These are phyloP conservation scores for Talaromyces sp. DNA, from an alignment of 2,329 filamentous ascomycete genomes.

Conservation along the genomic window DNA sequence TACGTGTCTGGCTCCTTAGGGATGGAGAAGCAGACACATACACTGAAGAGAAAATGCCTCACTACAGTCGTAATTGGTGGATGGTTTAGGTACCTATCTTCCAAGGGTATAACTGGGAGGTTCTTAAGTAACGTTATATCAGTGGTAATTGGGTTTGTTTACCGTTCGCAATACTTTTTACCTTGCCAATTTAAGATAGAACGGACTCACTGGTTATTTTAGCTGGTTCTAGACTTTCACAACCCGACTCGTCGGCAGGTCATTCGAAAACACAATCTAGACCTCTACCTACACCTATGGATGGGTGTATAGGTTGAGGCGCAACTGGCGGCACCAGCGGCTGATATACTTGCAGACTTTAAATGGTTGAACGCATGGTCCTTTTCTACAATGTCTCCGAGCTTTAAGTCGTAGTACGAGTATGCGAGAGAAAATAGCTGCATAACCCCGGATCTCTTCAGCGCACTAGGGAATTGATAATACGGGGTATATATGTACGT, in stretches of 20 bases:
- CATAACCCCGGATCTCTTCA: conserved; percentile 3
- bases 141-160: too few relatives aligned
- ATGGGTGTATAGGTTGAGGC: not conserved
- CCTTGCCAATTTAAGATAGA: too few relatives aligned
- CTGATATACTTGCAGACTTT: not conserved
- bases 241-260: too few relatives aligned
- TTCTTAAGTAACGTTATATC: too few relatives aligned
- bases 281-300: too few relatives aligned
- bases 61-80: not conserved
- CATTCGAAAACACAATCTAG: too few relatives aligned
- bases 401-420: too few relatives aligned
- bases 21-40: not conserved
- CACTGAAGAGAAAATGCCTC: not conserved
- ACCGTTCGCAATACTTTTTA: too few relatives aligned
- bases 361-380: not conserved
- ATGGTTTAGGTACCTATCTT: too few relatives aligned
- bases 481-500: not conserved
- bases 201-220: not conserved
- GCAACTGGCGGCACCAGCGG: not conserved
- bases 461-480: not conserved
- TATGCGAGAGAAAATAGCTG: not conserved
- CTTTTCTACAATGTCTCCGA: not conserved
- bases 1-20: not conserved
- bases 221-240: not conserved
- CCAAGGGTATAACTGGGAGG: too few relatives aligned